Conservation (phyloP, 352 stramenopile genomes). For the Hyaloperonospora arabidopsidis region DNA sequence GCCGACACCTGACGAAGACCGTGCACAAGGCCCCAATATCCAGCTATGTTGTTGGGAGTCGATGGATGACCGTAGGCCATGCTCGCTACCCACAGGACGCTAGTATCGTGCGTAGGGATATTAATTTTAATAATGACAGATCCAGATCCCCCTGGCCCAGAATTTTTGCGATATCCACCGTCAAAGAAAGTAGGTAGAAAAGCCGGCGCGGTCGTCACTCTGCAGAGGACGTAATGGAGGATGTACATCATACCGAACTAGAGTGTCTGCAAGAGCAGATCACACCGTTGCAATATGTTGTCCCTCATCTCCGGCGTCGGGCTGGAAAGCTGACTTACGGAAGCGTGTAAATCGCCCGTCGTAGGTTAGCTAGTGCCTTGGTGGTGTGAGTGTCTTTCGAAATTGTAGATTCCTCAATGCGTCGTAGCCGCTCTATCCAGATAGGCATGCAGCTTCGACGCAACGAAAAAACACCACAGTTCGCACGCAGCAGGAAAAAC, state of each 20-base stretch:
- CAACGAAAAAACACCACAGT: too few relatives aligned
- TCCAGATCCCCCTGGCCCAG: too few relatives aligned
- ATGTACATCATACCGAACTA: not conserved
- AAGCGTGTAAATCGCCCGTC: not conserved
- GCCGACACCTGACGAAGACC: too few relatives aligned
- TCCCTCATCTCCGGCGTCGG: not conserved
- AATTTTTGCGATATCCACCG: too few relatives aligned
- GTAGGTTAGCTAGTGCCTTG: too few relatives aligned
- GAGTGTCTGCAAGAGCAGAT: not conserved
- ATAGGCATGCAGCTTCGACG: too few relatives aligned
- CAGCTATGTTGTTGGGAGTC: not conserved
- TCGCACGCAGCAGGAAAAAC: not conserved
- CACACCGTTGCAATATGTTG: not conserved
- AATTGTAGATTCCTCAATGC: not conserved
- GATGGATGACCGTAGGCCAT: not conserved
- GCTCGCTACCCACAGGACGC: not conserved
- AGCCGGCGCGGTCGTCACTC: not conserved
- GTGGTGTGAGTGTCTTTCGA: not conserved
- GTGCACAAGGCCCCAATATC: not conserved
- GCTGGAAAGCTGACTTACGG: not conserved
- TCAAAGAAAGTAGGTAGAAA: constrained; percentile 3
- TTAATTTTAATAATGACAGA: not conserved
- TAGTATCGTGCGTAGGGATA: not conserved
- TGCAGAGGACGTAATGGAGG: not conserved
- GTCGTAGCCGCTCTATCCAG: not conserved